Conservation (phyloP, 129 eudicot genomes). For the Saposhnikovia divaricata region DNA sequence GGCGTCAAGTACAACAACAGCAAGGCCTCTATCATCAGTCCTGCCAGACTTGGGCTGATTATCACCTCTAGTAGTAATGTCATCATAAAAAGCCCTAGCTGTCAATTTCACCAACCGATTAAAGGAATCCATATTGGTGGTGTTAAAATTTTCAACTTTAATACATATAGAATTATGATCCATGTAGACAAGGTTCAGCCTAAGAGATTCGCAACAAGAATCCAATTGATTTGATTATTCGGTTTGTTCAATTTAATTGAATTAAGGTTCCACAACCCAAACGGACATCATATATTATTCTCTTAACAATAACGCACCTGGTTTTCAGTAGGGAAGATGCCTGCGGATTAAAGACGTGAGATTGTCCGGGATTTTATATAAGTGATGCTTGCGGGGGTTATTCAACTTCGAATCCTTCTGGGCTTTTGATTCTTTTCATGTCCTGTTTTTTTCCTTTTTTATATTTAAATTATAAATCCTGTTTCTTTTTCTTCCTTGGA, state of each 20-base stretch:
- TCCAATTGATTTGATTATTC: background rate
- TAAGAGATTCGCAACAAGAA: constrained; percentile 4
- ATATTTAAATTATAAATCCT: too few relatives aligned
- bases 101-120: constrained; percentile 67
- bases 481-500: too few relatives aligned
- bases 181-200: constrained; percentile 21
- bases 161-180: background rate
- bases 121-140: background rate
- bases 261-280: background rate
- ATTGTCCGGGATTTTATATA: too few relatives aligned
- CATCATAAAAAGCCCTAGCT: constrained; percentile 92
- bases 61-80: constrained; percentile 74
- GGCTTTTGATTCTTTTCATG: too few relatives aligned
- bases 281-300: background rate
- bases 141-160: background rate
- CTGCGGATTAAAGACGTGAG: too few relatives aligned
- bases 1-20: constrained; percentile 93
- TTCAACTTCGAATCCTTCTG: too few relatives aligned
- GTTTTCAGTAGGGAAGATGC: too few relatives aligned
- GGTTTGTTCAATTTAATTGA: background rate
- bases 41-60: constrained; percentile 79
- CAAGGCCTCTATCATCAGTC: constrained; percentile 83
- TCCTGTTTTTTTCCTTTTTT: too few relatives aligned
- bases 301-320: too few relatives aligned
- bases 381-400: too few relatives aligned